Base-by-base conservation (phyloP, 2,329 filamentous ascomycete genomes). In the Xylariales sp. region DNA sequence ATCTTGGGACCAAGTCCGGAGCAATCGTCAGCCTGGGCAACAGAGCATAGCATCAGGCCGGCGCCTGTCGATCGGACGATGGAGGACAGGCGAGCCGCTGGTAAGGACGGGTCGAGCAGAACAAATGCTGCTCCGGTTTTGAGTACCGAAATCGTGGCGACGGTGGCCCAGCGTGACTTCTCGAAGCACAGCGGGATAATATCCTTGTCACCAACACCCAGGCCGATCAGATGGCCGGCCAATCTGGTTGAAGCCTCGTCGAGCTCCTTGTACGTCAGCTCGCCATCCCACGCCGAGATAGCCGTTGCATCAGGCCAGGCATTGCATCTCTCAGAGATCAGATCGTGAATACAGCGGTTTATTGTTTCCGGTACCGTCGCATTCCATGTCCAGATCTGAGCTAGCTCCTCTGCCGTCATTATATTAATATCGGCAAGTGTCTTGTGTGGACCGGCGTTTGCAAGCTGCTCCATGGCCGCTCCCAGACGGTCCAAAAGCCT, bases 221-320 rank as follows among this genome's bases (percentile, higher is more conserved):
- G 7, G 13, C 20, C 15, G 4, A 29, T n/a, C 10, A 37, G 18
- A 13, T 11, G 24, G 15, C 6, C 7, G 6, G 34, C 34, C 7
- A 37, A 15, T 11, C 10, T n/a, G 1, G 34, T 8, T 5, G 34
- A 37, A 6, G 11, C 6, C 10, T 15, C 16, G 15, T 39, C 37
- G 2, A 39, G 16, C 24, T 39, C n/a, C 12, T 23, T 15, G 30
- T 39, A 39, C 11, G 34, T 37, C 6, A 37, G 34, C 16, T 37
- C 8, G 12, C 34, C 34, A 19, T 37, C 34, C 34, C 34, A 37
- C 4, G 34, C 34, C 18, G 6, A 29, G 4, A 37, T 15, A 5
- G 34, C 34, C 15, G 4, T 11, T 14, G 34, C 8, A 25, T 25
- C 23, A 8, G 23, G 23, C 23, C n/a, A n/a, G n/a, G n/a, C 8